Percentiles rank a stretch among this genome's conserved stretches.
These are phyloP conservation scores for Saccharomyces hybrid DNA, from an alignment of 1,139 yeast species.

Conservation along the genomic window DNA sequence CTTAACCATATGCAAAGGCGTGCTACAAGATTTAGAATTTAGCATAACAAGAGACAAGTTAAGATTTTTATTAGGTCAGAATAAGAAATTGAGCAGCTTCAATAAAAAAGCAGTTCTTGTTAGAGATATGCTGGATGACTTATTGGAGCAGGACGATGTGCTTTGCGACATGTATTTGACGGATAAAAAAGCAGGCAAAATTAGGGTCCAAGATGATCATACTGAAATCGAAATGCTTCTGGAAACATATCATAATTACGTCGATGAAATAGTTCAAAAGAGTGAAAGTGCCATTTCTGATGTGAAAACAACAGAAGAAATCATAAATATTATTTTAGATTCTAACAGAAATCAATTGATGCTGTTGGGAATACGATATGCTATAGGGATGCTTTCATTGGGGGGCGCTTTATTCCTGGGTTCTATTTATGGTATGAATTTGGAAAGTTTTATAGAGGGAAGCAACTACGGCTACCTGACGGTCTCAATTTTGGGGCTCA, in stretches of 20 bases:
- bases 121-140: constrained; percentile 77
- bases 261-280: constrained; percentile 76
- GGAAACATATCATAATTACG: constrained; percentile 68
- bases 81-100: constrained; percentile 74
- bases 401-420: constrained; percentile 61
- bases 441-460: constrained; percentile 70
- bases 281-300: constrained; percentile 63
- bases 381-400: constrained; percentile 54
- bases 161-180: constrained; percentile 62
- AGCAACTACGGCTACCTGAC: constrained; percentile 47
- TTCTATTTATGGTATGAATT: constrained; percentile 76
- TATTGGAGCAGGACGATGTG: constrained; percentile 79
- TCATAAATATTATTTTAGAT: constrained; percentile 69
- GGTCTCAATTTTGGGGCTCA: constrained; percentile 28
- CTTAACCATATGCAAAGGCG: constrained; percentile 63
- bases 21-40: constrained; percentile 74
- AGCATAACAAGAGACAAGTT: constrained; percentile 78
- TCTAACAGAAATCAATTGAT: constrained; percentile 72
- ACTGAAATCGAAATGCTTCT: constrained; percentile 68
- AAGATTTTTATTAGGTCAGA: constrained; percentile 70
- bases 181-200: constrained; percentile 31
- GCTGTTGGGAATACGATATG: constrained; percentile 62
- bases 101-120: constrained; percentile 78
- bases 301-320: constrained; percentile 73
- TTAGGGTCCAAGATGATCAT: constrained; percentile 37